A percentile compares a stretch with the other conserved stretches of the same genome.
Conservation (phyloP, 2,329 filamentous ascomycete genomes). For the Mycosphaerelloides madeirae region DNA sequence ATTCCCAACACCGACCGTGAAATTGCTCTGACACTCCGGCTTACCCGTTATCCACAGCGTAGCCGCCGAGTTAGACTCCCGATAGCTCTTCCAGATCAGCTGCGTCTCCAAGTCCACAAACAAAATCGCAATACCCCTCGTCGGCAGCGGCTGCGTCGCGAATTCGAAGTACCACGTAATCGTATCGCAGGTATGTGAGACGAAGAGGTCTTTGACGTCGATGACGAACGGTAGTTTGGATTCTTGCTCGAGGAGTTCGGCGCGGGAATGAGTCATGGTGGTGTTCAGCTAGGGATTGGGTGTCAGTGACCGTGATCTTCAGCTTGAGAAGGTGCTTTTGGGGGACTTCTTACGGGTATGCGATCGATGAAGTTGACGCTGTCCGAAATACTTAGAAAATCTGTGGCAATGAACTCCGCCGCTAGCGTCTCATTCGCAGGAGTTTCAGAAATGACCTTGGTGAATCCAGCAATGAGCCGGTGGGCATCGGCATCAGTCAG, state of each 20-base stretch:
- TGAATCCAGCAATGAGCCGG: slow-evolving; percentile 1
- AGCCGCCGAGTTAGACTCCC: slow-evolving; percentile 16
- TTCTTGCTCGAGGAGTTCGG: slow-evolving; percentile 18
- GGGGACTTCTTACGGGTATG: not conserved
- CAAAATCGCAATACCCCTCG: slow-evolving; percentile 17
- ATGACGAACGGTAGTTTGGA: slow-evolving; percentile 8
- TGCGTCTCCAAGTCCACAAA: slow-evolving; percentile 13
- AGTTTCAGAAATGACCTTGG: not conserved
- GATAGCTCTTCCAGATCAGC: slow-evolving; percentile 17
- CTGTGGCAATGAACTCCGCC: not conserved
- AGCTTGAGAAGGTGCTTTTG: not conserved
- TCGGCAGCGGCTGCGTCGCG: slow-evolving; percentile 13
- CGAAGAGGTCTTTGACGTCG: slow-evolving; percentile 15
- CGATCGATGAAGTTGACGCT: slow-evolving; percentile 2
- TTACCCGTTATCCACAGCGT: slow-evolving; percentile 11
- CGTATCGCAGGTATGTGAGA: slow-evolving; percentile 15
- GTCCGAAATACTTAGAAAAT: slow-evolving; percentile 3
- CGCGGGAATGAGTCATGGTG: slow-evolving; percentile 8
- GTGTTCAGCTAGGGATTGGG: slow-evolving; percentile 9
- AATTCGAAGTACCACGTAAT: slow-evolving; percentile 24
- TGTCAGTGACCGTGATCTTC: no score
- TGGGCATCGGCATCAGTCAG: not conserved
- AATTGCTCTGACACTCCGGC: slow-evolving; percentile 14
- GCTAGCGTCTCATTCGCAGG: slow-evolving; percentile 1
- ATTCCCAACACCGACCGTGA: slow-evolving; percentile 1